A percentile compares a stretch with the other conserved stretches of the same genome.
These are phyloP conservation scores for Pichia cephalocereana DNA, from an alignment of 805 yeast species.

Conservation along the genomic window DNA sequence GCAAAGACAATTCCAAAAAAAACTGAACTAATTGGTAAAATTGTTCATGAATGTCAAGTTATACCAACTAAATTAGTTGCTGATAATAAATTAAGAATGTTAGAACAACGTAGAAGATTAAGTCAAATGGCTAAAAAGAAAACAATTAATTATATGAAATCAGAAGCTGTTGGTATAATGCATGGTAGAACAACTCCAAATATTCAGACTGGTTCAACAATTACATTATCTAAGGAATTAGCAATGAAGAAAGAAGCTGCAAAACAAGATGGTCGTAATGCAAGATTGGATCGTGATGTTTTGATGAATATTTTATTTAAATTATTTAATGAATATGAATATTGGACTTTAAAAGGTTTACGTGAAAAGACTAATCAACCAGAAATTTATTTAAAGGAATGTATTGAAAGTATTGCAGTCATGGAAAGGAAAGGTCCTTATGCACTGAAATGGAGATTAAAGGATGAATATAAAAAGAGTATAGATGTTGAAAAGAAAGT, in stretches of 20 bases:
- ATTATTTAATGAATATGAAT: conserved; percentile 88
- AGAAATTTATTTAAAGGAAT: conserved; percentile 83
- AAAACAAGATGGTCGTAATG: conserved; percentile 73
- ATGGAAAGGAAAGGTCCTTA: conserved; percentile 93
- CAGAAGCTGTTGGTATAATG: conserved; percentile 73
- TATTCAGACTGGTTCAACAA: conserved; percentile 55
- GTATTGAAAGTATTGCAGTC: conserved; percentile 80
- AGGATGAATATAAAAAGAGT: conserved; percentile 80
- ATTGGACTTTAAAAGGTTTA: conserved; percentile 92
- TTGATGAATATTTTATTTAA: conserved; percentile 80
- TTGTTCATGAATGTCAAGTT: conserved; percentile 86
- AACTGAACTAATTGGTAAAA: conserved; percentile 77
- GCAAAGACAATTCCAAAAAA: conserved; percentile 84
- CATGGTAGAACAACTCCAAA: conserved; percentile 83
- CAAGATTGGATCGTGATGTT: conserved; percentile 89
- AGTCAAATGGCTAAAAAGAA: conserved; percentile 31
- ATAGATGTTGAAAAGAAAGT: conserved; percentile 70
- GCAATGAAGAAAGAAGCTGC: conserved; percentile 44
- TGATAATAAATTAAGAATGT: conserved; percentile 54
- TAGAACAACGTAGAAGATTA: conserved; percentile 28
- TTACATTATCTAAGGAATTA: conserved; percentile 56
- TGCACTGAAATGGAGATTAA: conserved; percentile 81
- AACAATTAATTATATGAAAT: conserved; percentile 47
- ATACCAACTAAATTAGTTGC: conserved; percentile 69
- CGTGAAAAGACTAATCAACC: conserved; percentile 95